Percentiles rank a stretch among this genome's conserved stretches.
phyloP scores from a whole-genome alignment of 495 filamentous ascomycete genomes.

The Xylona heveae region DNA sequence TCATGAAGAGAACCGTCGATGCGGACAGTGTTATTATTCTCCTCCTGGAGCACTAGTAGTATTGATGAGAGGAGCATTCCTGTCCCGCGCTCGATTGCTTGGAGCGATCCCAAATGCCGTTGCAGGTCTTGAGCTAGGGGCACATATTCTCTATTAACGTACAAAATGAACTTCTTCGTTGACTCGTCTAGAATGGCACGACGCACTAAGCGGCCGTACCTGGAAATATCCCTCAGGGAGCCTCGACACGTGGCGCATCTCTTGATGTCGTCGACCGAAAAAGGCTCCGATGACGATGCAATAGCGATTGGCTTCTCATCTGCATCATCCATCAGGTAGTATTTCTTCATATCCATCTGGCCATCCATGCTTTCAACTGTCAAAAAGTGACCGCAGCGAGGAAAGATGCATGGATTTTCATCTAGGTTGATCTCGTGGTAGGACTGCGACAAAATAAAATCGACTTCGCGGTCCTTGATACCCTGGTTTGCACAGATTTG shows the following conservation, averaged over 20 bases:
- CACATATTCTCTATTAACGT: constrained; percentile 25
- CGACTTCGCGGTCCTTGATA: constrained; percentile 25
- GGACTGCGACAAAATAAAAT: constrained; percentile 24
- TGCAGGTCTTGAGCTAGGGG: constrained; percentile 23
- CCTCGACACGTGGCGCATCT: constrained; percentile 42
- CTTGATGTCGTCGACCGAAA: constrained; percentile 30
- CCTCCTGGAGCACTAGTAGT: too few relatives aligned
- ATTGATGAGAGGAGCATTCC: too few relatives aligned
- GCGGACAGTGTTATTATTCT: constrained; percentile 5
- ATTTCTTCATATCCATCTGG: constrained; percentile 34
- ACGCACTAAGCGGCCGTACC: constrained; percentile 46
- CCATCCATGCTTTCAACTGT: constrained; percentile 41
- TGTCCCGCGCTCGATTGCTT: too few relatives aligned
- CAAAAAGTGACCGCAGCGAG: constrained; percentile 43
- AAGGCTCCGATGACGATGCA: constrained; percentile 20
- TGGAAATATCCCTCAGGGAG: constrained; percentile 34
- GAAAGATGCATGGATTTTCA: constrained; percentile 37
- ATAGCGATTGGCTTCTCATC: constrained; percentile 21
- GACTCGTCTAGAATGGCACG: constrained; percentile 42
- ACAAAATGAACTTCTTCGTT: constrained; percentile 42
- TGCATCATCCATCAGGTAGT: constrained; percentile 31
- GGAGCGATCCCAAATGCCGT: too few relatives aligned
- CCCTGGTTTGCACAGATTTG: constrained; percentile 26
- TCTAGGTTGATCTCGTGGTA: constrained; percentile 37
- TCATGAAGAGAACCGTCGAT: constrained; percentile 11